phyloP scores from a whole-genome alignment of 306 rosid genomes.

The Potentilla sterilis region DNA sequence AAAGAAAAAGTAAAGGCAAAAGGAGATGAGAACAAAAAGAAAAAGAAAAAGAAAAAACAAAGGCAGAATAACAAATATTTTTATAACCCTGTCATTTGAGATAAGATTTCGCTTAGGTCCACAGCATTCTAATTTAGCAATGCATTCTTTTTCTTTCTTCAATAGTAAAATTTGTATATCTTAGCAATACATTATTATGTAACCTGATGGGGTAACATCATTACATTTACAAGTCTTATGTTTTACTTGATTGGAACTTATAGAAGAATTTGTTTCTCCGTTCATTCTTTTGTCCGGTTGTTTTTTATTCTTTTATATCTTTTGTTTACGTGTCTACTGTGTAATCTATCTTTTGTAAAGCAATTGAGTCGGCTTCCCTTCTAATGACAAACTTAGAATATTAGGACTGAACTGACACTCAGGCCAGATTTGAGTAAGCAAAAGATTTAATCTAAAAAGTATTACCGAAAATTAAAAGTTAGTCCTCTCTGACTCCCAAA shows the following conservation, averaged over 20 bases:
- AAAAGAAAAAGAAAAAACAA: neutral
- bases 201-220: neutral
- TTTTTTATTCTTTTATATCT: neutral
- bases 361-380: neutral
- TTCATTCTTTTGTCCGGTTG: neutral
- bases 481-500: no score
- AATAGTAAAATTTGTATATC: neutral
- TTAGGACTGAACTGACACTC: neutral
- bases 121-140: neutral
- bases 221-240: neutral
- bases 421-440: neutral
- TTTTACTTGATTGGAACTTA: neutral
- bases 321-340: neutral
- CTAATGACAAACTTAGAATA: neutral
- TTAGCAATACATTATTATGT: neutral
- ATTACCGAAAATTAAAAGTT: neutral
- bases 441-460: neutral
- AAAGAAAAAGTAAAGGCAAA: no score
- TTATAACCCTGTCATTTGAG: neutral
- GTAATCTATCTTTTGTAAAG: neutral
- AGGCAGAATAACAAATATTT: neutral
- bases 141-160: neutral
- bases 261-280: neutral
- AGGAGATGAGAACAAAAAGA: neutral
- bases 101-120: neutral